phyloP scores from a whole-genome alignment of 768 basidiomycete genomes.

The Mycena chlorophos region DNA sequence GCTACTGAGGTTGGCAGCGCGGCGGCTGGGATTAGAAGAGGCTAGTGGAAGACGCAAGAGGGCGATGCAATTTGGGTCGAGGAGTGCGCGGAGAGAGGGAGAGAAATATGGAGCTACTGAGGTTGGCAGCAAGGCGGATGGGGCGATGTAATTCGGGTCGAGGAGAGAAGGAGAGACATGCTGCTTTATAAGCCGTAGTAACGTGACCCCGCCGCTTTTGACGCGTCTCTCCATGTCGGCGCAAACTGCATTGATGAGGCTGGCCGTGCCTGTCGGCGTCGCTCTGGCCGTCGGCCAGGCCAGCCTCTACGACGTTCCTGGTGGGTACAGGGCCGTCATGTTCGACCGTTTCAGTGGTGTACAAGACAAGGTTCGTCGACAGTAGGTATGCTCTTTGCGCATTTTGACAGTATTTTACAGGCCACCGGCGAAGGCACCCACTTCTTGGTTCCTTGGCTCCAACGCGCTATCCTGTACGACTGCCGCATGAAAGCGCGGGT shows the following conservation, averaged over 20 bases:
- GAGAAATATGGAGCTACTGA: constrained; percentile 58
- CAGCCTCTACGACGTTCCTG: constrained; percentile 74
- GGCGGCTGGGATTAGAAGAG: constrained; percentile 70
- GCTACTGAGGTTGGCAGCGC: constrained; percentile 70
- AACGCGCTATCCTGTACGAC: constrained; percentile 95
- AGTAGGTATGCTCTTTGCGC: constrained; percentile 6
- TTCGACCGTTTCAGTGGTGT: constrained; percentile 97
- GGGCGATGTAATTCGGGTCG: constrained; percentile 26
- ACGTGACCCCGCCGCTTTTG: not conserved
- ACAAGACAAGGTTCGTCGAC: constrained; percentile 57
- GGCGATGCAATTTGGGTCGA: constrained; percentile 96
- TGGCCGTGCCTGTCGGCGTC: constrained; percentile 30
- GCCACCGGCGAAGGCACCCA: constrained; percentile 93
- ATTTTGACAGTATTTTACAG: constrained; percentile 38
- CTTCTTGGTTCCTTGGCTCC: constrained; percentile 93
- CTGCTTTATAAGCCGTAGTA: not conserved
- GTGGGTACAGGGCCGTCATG: constrained; percentile 94
- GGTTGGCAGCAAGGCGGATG: too few relatives aligned
- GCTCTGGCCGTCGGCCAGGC: constrained; percentile 47
- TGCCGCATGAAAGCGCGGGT: constrained; percentile 96
- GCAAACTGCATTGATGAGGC: not conserved
- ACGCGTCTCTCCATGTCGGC: not conserved
- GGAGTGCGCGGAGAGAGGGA: constrained; percentile 82
- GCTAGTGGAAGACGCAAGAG: constrained; percentile 81
- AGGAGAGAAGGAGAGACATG: not conserved